These are phyloP conservation scores for Lasiosphaeriaceae sp. DNA, from an alignment of 495 filamentous ascomycete genomes.

Conservation along the genomic window DNA sequence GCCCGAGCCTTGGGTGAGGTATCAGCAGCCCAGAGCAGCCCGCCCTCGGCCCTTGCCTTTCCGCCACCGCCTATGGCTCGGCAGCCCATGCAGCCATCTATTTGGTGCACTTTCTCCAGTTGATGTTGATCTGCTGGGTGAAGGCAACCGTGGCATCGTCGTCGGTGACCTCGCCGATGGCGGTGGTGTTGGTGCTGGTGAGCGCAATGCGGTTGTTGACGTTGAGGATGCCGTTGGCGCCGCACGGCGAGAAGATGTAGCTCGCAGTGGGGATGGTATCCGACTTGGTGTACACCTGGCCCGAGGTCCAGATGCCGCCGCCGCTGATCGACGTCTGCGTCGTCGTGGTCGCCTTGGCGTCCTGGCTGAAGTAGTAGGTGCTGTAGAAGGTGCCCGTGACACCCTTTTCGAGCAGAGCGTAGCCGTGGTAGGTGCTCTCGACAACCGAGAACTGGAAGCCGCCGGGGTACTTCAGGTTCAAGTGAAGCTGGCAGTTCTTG, in stretches of 20 bases:
- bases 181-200: constrained; percentile 40
- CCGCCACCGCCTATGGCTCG: not conserved
- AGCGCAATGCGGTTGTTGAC: constrained; percentile 57
- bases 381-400: constrained; percentile 54
- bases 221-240: constrained; percentile 54
- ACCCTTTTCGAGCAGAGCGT: constrained; percentile 47
- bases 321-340: constrained; percentile 48
- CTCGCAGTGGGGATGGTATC: constrained; percentile 50
- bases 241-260: constrained; percentile 54
- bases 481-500: constrained; percentile 60
- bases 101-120: constrained; percentile 45
- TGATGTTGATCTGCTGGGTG: constrained; percentile 52
- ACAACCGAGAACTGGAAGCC: constrained; percentile 57
- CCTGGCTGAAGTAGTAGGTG: constrained; percentile 57
- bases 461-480: constrained; percentile 54
- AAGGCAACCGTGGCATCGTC: constrained; percentile 55
- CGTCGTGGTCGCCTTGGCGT: constrained; percentile 43
- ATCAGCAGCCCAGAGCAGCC: not conserved
- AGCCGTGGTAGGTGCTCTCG: constrained; percentile 55
- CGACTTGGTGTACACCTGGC: constrained; percentile 56
- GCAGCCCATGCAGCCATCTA: not conserved
- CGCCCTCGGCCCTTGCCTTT: not conserved
- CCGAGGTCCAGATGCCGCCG: constrained; percentile 40
- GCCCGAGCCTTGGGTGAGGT: not conserved
- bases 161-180: constrained; percentile 47